Conservation (phyloP, 257 asterid genomes). For the Primulina huaijiensis region DNA sequence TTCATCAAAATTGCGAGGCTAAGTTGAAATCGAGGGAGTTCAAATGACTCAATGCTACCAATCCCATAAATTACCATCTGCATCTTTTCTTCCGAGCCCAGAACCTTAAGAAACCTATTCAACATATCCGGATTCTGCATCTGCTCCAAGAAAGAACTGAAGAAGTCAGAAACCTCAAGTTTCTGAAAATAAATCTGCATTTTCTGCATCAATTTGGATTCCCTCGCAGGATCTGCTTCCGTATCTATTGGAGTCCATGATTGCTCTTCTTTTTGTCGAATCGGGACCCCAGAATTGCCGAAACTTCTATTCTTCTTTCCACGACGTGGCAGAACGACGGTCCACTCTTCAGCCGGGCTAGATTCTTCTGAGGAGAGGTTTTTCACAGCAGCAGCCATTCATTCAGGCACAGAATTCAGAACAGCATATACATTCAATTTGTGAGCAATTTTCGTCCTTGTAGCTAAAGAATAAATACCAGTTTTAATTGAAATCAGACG, state of each 20-base stretch:
- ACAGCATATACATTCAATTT: not conserved
- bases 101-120: slow-evolving; percentile 37
- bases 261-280: slow-evolving; percentile 37
- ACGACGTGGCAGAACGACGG: slow-evolving; percentile 63
- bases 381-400: slow-evolving; percentile 45
- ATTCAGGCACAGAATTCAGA: not conserved
- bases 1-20: slow-evolving; percentile 71
- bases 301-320: slow-evolving; percentile 42
- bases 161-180: slow-evolving; percentile 52
- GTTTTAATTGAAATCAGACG: not conserved
- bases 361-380: slow-evolving; percentile 27
- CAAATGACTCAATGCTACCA: slow-evolving; percentile 83
- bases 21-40: slow-evolving; percentile 71
- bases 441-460: not conserved
- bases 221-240: slow-evolving; percentile 50
- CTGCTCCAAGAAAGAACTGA: slow-evolving; percentile 40
- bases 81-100: slow-evolving; percentile 57
- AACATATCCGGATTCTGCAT: slow-evolving; percentile 40
- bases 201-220: slow-evolving; percentile 53
- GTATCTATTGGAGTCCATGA: slow-evolving; percentile 60
- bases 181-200: slow-evolving; percentile 47
- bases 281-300: slow-evolving; percentile 26
- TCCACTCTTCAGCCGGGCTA: slow-evolving; percentile 55
- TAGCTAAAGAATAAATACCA: not conserved
- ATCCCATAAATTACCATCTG: slow-evolving; percentile 82